These are phyloP conservation scores for Sarcodon sp. DNA, from an alignment of 768 basidiomycete species.

Conservation along the genomic window DNA sequence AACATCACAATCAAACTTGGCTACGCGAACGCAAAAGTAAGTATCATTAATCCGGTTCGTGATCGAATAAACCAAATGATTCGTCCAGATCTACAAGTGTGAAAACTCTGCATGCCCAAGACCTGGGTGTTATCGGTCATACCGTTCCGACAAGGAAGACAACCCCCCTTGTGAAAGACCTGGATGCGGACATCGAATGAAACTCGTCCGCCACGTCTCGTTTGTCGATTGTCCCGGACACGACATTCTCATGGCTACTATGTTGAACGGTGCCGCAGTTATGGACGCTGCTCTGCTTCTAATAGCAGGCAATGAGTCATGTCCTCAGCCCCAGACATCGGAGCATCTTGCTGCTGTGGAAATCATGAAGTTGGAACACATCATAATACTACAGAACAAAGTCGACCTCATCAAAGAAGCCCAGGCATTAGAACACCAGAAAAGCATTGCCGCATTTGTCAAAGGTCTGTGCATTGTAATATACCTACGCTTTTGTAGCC, in stretches of 20 bases:
- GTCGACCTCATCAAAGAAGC: slow-evolving; percentile 95
- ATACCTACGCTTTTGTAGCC: neutral
- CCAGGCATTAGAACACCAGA: slow-evolving; percentile 91
- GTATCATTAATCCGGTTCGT: slow-evolving; percentile 8
- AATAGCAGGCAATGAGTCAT: slow-evolving; percentile 96
- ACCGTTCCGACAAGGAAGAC: slow-evolving; percentile 89
- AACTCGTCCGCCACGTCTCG: slow-evolving; percentile 89
- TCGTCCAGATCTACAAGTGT: slow-evolving; percentile 87
- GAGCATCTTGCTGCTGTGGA: slow-evolving; percentile 98
- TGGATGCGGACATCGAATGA: slow-evolving; percentile 84
- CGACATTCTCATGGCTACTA: slow-evolving; percentile 99
- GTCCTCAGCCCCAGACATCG: slow-evolving; percentile 97
- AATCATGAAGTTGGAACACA: slow-evolving; percentile 97
- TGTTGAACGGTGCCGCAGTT: slow-evolving; percentile 99
- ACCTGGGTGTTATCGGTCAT: slow-evolving; percentile 90
- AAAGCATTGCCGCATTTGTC: slow-evolving; percentile 91
- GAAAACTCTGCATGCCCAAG: slow-evolving; percentile 87
- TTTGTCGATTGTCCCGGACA: slow-evolving; percentile 98
- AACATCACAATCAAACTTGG: slow-evolving; percentile 99
- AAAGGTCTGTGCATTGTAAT: slow-evolving; percentile 44
- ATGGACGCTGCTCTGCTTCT: slow-evolving; percentile 98
- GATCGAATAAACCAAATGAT: neutral
- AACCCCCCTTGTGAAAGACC: slow-evolving; percentile 88
- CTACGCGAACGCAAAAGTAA: slow-evolving; percentile 96
- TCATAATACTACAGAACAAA: slow-evolving; percentile 98